Base-by-base conservation (phyloP, 1,284 basidiomycete genomes). In the Ceratobasidium papillatum region DNA sequence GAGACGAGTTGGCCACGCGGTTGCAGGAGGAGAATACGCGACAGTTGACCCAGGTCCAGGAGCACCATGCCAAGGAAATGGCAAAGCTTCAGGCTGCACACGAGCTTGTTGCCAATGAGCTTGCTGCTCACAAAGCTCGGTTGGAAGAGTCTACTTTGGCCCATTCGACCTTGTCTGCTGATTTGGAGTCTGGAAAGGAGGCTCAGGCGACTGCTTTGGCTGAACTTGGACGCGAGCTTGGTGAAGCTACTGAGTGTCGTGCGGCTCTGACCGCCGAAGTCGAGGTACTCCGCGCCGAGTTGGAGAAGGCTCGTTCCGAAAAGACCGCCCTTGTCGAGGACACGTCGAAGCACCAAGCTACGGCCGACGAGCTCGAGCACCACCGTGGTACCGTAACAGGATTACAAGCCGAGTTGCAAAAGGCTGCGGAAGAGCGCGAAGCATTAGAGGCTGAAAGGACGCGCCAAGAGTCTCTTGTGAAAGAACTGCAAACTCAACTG, bases 401-500 rank as follows among this genome's bases (percentile, higher is more conserved):
- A 78, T 82, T 91, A 79, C 93, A 94, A 78, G 87, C 90, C 75
- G 90, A 87, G 78, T 82, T 95, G 30, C 91, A 91, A 80, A 87
- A 87, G 71, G 88, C 90, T 78, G 90, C 91, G 83, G 91, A 94
- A 78, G 92, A 94, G 82, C 92, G 92, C 80, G 94, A 95, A 79
- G 85, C 79, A 14, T 84, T 95, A 25, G 89, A 90, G 75, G 85
- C 86, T 12, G 94, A 95, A 82, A 93, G 90, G 82, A 83, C 77
- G 75, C 88, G 86, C 63, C 90, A 92, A 63, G 93, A 94, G 68
- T 81, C 81, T 12, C 80, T 89, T 32, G 82, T 94, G 75, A 89
- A 90, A 49, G 93, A 94, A 66, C 83, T 95, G 36, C 94, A 95
- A 80, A 86, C 87, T 32, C 92, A 94, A 79, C 83, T 94, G 43